Percentiles rank a stretch among this genome's conserved stretches.
These are phyloP conservation scores for Solanum pennellii DNA, from an alignment of 257 asterid species.

Conservation along the genomic window DNA sequence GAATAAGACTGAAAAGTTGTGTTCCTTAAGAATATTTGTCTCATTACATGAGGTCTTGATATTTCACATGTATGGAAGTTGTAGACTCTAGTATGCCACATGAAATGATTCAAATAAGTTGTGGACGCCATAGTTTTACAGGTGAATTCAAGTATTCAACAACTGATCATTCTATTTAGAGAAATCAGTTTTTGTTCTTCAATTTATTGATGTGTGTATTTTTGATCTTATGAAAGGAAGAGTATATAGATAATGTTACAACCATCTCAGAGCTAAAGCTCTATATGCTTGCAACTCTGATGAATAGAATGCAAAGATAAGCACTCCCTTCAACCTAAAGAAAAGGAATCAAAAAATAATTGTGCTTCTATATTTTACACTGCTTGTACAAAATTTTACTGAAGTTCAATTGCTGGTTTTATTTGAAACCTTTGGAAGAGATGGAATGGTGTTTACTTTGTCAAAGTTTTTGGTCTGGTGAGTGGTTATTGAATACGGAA, in stretches of 20 bases:
- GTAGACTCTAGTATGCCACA: not conserved
- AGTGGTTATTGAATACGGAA: not conserved
- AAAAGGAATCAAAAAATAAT: not conserved
- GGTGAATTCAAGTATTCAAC: not conserved
- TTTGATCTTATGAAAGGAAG: not conserved
- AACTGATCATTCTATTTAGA: not conserved
- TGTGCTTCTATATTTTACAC: not conserved
- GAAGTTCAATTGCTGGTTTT: not conserved
- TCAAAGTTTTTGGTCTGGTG: not conserved
- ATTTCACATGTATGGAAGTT: not conserved
- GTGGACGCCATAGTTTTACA: not conserved
- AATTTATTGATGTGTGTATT: not conserved
- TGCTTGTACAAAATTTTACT: not conserved
- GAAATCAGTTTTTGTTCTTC: not conserved
- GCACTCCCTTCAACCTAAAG: not conserved
- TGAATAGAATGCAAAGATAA: not conserved
- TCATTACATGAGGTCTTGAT: not conserved
- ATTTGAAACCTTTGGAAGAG: not conserved
- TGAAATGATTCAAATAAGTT: not conserved
- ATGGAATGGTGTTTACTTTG: not conserved
- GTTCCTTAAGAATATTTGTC: not conserved
- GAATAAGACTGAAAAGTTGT: not conserved
- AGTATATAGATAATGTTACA: not conserved
- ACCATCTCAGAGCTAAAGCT: not conserved
- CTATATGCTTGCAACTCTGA: not conserved